These are phyloP conservation scores for Phialophora macrospora DNA, from an alignment of 2,329 filamentous ascomycete species.

Conservation along the genomic window DNA sequence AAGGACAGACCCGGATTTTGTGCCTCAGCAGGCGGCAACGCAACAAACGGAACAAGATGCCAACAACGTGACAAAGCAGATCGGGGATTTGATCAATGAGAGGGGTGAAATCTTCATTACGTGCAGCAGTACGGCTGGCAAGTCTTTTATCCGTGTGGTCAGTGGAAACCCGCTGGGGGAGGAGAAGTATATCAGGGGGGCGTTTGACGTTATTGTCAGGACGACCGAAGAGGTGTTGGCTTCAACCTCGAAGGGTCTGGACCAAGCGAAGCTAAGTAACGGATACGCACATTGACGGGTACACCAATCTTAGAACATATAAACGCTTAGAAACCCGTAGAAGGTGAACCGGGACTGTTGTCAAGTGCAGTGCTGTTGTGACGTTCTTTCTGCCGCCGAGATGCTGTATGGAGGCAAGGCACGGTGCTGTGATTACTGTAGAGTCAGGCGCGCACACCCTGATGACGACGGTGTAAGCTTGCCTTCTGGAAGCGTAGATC, in stretches of 20 bases:
- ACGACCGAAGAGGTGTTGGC: constrained; percentile 62
- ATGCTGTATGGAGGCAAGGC: neutral
- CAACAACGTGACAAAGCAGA: constrained; percentile 71
- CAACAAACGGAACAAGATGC: constrained; percentile 58
- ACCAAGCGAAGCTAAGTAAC: neutral
- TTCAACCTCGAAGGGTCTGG: neutral
- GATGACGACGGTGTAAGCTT: neutral
- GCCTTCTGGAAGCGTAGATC: neutral
- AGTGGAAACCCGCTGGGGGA: constrained; percentile 72
- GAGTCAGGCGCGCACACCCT: neutral
- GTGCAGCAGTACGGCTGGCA: constrained; percentile 71
- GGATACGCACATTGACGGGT: neutral
- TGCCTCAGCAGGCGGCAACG: constrained; percentile 42
- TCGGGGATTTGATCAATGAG: constrained; percentile 76
- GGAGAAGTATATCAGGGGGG: constrained; percentile 71
- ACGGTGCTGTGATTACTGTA: neutral
- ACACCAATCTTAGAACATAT: neutral
- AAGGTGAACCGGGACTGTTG: neutral
- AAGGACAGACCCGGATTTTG: constrained; percentile 43
- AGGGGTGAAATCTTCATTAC: constrained; percentile 83
- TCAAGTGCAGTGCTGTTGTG: neutral
- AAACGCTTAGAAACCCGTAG: neutral
- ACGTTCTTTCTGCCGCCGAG: neutral
- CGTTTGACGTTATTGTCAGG: constrained; percentile 75
- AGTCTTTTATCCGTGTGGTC: constrained; percentile 80